A percentile compares a stretch with the other conserved stretches of the same genome.
phyloP scores from a whole-genome alignment of 768 basidiomycete genomes.

The Russula virescens region DNA sequence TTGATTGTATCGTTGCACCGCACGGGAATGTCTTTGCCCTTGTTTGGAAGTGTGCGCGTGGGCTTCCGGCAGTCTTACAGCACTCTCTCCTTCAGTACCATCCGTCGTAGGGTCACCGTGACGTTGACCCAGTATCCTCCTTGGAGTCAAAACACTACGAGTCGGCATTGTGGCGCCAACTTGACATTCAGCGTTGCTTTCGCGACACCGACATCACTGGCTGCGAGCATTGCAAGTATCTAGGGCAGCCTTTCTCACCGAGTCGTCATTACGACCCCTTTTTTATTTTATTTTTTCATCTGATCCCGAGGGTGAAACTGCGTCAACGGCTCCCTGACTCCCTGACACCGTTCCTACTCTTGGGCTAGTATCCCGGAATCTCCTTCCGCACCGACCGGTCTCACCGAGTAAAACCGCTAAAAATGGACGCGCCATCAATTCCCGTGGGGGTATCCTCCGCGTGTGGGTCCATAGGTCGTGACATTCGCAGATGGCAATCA shows the following conservation, averaged over 20 bases:
- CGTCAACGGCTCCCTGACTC: too few species aligned
- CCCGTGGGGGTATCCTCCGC: not conserved
- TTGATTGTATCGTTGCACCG: not conserved
- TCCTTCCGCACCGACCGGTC: not conserved
- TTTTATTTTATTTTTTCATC: not conserved
- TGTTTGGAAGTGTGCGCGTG: not conserved
- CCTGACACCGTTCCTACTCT: not conserved
- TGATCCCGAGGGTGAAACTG: not conserved
- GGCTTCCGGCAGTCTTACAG: not conserved
- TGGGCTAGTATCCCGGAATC: slow-evolving; percentile 1
- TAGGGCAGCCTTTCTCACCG: too few species aligned
- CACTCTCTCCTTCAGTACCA: not conserved
- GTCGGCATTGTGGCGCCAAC: slow-evolving; percentile 3
- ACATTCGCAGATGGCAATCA: not conserved
- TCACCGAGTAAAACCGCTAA: not conserved
- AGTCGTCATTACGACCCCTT: not conserved
- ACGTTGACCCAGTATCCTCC: not conserved
- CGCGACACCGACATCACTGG: not conserved
- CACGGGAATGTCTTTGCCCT: slow-evolving; percentile 6
- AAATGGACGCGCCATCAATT: not conserved
- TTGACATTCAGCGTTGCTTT: not conserved
- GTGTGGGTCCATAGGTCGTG: not conserved
- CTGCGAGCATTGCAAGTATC: not conserved
- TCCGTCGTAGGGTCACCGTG: not conserved
- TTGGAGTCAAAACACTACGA: not conserved